Evolutionary conservation across 2,329 filamentous ascomycete genomes (phyloP).

Genomic region (Stemphylium vesicarium): DNA sequence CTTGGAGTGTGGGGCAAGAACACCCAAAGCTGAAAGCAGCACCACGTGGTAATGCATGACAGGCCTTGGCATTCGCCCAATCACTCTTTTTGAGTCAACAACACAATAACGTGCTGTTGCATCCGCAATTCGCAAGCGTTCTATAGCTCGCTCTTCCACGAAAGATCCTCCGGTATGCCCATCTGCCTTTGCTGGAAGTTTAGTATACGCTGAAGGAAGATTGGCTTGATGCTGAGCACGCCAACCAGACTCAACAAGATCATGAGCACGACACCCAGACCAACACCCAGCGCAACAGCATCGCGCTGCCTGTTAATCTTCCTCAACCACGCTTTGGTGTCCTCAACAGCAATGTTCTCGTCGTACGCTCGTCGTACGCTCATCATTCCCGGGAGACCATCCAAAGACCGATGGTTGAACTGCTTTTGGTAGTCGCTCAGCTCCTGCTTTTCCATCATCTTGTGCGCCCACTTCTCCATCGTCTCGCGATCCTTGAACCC

Average conservation of each 20-base stretch:
- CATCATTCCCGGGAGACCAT: constrained; percentile 33
- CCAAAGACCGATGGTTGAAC: constrained; percentile 56
- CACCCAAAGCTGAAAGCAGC: no score
- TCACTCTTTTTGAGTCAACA: no score
- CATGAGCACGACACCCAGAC: constrained; percentile 30
- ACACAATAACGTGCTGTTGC: neutral
- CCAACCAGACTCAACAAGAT: constrained; percentile 24
- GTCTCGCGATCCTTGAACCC: constrained; percentile 56
- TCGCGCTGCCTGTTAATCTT: constrained; percentile 36
- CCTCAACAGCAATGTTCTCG: constrained; percentile 56
- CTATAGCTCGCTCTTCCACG: constrained; percentile 17
- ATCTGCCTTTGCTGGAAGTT: constrained; percentile 34
- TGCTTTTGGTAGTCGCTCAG: constrained; percentile 63
- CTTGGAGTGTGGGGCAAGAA: no score
- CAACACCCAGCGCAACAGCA: constrained; percentile 26
- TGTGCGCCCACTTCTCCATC: constrained; percentile 59
- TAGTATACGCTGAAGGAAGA: constrained; percentile 29
- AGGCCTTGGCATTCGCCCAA: no score
- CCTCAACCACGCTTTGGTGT: constrained; percentile 41
- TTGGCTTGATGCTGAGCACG: constrained; percentile 23
- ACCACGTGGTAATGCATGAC: no score
- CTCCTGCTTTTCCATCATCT: constrained; percentile 57
- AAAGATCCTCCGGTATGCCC: constrained; percentile 21
- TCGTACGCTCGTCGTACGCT: constrained; percentile 57
- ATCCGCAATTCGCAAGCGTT: neutral